Evolutionary conservation across 805 yeast species (phyloP).

Genomic region (Cephaloascus albidus): DNA sequence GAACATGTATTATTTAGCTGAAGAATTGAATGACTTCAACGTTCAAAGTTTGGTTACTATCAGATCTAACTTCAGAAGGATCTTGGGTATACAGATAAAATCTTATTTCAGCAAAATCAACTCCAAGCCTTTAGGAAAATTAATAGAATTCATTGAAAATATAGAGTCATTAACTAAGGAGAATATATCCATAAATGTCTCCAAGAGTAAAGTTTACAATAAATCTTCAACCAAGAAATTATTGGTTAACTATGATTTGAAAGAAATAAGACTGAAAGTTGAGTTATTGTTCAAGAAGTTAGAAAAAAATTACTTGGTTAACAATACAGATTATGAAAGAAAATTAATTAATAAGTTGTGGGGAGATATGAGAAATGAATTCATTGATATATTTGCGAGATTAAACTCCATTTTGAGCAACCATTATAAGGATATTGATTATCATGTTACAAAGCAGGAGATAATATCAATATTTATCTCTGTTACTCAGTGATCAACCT

Average conservation of each 20-base stretch:
- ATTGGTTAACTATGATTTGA: conserved; percentile 44
- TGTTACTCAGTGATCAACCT: no score
- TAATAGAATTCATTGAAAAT: conserved; percentile 56
- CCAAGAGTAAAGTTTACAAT: conserved; percentile 57
- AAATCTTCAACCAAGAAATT: conserved; percentile 48
- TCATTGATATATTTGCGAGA: conserved; percentile 43
- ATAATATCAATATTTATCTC: conserved; percentile 43
- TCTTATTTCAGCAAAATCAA: conserved; percentile 16
- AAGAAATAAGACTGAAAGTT: conserved; percentile 47
- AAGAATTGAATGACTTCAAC: conserved; percentile 14
- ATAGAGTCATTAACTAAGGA: conserved; percentile 41
- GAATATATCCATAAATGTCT: conserved; percentile 31
- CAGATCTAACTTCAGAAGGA: conserved; percentile 7
- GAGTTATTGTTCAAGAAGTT: conserved; percentile 47
- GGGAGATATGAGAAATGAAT: conserved; percentile 60
- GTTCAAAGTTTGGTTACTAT: conserved; percentile 1
- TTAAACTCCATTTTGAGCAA: conserved; percentile 46
- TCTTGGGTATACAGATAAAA: conserved; percentile 23
- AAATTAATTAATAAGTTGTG: conserved; percentile 56
- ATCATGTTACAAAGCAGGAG: conserved; percentile 43
- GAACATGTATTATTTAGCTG: conserved; percentile 24
- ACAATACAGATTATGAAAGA: conserved; percentile 35
- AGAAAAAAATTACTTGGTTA: conserved; percentile 38
- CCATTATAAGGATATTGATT: conserved; percentile 45
- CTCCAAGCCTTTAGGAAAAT: conserved; percentile 53